A percentile compares a stretch with the other conserved stretches of the same genome.
phyloP scores from a whole-genome alignment of 2,329 filamentous ascomycete species.

The Alternaria sp. region DNA sequence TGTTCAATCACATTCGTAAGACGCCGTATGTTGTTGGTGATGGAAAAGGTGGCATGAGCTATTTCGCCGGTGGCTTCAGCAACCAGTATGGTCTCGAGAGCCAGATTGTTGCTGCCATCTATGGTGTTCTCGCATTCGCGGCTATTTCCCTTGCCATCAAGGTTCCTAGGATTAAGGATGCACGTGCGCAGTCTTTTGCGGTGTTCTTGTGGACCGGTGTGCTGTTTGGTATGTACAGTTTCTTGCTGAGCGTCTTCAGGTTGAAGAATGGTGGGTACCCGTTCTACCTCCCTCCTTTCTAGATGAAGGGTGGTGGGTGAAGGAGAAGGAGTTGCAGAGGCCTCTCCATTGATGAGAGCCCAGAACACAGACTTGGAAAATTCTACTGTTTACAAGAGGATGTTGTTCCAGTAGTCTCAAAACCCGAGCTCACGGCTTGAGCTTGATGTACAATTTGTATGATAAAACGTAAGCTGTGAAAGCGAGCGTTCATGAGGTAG shows the following conservation, averaged over 20 bases:
- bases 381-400: accelerated
- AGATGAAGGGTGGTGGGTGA: conserved; percentile 20
- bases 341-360: not conserved
- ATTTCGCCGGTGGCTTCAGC: conserved; percentile 91
- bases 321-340: not conserved
- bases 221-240: conserved; percentile 87
- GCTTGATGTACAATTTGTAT: not conserved
- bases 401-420: not conserved
- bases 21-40: conserved; percentile 91
- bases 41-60: conserved; percentile 83
- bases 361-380: not conserved
- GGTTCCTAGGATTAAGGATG: conserved; percentile 84
- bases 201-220: conserved; percentile 81
- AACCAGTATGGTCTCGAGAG: conserved; percentile 95
- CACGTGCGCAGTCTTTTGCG: conserved; percentile 79
- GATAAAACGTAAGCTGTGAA: not conserved
- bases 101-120: conserved; percentile 89
- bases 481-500: not conserved
- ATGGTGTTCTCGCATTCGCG: conserved; percentile 84
- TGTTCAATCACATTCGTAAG: conserved; percentile 99
- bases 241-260: conserved; percentile 91
- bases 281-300: conserved; percentile 92
- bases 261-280: conserved; percentile 95
- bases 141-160: conserved; percentile 91
- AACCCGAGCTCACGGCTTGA: not conserved